phyloP scores from a whole-genome alignment of 345 rosid species.

The Trapa incisa region DNA sequence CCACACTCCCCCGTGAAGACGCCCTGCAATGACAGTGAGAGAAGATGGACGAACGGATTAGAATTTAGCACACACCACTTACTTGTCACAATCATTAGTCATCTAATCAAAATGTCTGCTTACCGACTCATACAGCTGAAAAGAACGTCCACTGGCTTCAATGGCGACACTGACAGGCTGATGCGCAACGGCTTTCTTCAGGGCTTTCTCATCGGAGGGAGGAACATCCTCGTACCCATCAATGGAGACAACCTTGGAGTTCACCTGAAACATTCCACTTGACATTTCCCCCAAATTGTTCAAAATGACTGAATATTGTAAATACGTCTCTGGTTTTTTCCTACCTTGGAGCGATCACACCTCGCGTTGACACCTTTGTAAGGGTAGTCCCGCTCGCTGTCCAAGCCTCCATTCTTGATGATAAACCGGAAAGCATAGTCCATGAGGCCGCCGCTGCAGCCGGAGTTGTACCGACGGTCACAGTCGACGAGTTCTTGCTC shows the following conservation, averaged over 20 bases:
- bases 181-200: slow-evolving; percentile 60
- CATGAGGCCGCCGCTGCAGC: slow-evolving; percentile 90
- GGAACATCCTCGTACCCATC: slow-evolving; percentile 63
- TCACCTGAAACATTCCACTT: slow-evolving; percentile 25
- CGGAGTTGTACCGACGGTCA: slow-evolving; percentile 51
- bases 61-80: no score
- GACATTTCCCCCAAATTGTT: background rate
- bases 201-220: slow-evolving; percentile 39
- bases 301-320: background rate
- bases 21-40: slow-evolving; percentile 30
- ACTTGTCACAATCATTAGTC: background rate
- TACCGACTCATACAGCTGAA: slow-evolving; percentile 71
- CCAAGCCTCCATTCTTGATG: slow-evolving; percentile 58
- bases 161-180: slow-evolving; percentile 78
- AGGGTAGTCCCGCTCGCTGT: slow-evolving; percentile 67
- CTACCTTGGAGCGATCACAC: slow-evolving; percentile 49
- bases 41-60: background rate
- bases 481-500: slow-evolving; percentile 92
- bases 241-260: slow-evolving; percentile 44
- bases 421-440: slow-evolving; percentile 74
- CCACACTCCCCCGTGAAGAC: slow-evolving; percentile 73
- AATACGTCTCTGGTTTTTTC: background rate
- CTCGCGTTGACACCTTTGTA: slow-evolving; percentile 44
- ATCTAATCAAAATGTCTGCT: background rate
- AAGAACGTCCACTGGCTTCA: slow-evolving; percentile 61